Evolutionary conservation across 352 stramenopile genomes (phyloP).

Genomic region (Phytopythium ostracodes): DNA sequence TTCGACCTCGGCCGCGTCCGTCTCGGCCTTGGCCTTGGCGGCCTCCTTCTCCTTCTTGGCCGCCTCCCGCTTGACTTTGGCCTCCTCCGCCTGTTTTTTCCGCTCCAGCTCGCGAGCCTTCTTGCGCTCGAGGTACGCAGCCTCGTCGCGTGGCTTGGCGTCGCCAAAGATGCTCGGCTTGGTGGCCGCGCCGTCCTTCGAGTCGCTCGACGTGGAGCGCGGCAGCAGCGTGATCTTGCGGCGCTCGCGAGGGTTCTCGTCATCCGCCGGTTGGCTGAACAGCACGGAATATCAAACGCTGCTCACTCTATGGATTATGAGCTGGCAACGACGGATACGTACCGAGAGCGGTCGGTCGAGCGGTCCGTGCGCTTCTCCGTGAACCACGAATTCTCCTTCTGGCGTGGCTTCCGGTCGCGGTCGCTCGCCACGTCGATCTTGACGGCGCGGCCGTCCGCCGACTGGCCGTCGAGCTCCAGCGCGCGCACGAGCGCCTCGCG

Average conservation of each 20-base stretch:
- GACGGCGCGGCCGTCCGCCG: constrained; percentile 36
- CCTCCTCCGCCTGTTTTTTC: constrained; percentile 18
- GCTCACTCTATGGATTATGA: background rate
- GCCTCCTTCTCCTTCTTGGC: constrained; percentile 19
- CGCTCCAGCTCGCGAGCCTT: constrained; percentile 31
- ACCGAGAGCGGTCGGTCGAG: constrained; percentile 18
- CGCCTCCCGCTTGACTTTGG: constrained; percentile 18
- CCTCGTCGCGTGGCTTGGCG: constrained; percentile 80
- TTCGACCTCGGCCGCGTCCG: background rate
- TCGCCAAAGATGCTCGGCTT: constrained; percentile 73
- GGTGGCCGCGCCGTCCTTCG: constrained; percentile 18
- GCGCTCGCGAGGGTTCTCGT: constrained; percentile 37
- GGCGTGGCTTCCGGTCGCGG: constrained; percentile 39
- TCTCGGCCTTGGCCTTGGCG: constrained; percentile 9
- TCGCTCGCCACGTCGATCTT: constrained; percentile 64
- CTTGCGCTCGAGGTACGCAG: constrained; percentile 62
- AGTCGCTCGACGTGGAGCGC: constrained; percentile 40
- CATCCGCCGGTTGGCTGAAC: constrained; percentile 16
- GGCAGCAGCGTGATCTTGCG: constrained; percentile 56
- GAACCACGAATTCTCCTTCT: constrained; percentile 39
- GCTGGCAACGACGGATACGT: constrained; percentile 1
- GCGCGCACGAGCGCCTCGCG: constrained; percentile 64
- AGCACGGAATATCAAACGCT: background rate
- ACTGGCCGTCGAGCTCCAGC: constrained; percentile 50
- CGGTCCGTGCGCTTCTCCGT: constrained; percentile 54